Conservation (phyloP, 176 grass and related monocot genomes). For the Saccharum spontaneum region DNA sequence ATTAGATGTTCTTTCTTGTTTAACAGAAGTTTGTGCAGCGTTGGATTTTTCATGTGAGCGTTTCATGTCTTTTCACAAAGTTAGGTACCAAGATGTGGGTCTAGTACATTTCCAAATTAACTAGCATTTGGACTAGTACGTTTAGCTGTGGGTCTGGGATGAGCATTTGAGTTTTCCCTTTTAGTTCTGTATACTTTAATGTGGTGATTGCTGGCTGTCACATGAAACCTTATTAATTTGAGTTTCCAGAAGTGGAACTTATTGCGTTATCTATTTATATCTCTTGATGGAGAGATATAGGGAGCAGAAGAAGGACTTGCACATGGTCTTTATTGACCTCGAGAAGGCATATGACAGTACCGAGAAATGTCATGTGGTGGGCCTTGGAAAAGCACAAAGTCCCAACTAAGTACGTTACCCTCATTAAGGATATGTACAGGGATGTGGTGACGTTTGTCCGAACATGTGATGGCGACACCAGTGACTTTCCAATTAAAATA, state of each 20-base stretch:
- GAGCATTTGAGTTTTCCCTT: background rate
- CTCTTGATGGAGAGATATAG: no score
- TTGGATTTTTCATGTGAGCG: background rate
- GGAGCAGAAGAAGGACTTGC: no score
- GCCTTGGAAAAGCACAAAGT: no score
- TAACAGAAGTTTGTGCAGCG: conserved; percentile 5
- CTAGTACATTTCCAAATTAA: background rate
- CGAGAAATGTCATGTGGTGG: no score
- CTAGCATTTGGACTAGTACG: background rate
- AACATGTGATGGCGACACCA: no score
- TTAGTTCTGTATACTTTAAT: conserved; percentile 6
- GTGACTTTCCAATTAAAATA: no score
- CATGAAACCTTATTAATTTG: background rate
- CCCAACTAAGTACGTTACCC: no score
- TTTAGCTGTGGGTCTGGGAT: conserved; percentile 1
- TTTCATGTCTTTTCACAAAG: conserved; percentile 4
- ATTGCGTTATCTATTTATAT: background rate
- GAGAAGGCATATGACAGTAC: no score
- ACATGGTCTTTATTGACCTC: no score
- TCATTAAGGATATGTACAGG: no score
- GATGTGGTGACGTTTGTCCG: no score
- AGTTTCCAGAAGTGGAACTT: background rate
- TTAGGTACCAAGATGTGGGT: background rate
- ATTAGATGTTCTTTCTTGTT: conserved; percentile 11
- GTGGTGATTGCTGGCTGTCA: background rate